Evolutionary conservation across 495 filamentous ascomycete species (phyloP).

Genomic region (Lasiosphaeria ovina): DNA sequence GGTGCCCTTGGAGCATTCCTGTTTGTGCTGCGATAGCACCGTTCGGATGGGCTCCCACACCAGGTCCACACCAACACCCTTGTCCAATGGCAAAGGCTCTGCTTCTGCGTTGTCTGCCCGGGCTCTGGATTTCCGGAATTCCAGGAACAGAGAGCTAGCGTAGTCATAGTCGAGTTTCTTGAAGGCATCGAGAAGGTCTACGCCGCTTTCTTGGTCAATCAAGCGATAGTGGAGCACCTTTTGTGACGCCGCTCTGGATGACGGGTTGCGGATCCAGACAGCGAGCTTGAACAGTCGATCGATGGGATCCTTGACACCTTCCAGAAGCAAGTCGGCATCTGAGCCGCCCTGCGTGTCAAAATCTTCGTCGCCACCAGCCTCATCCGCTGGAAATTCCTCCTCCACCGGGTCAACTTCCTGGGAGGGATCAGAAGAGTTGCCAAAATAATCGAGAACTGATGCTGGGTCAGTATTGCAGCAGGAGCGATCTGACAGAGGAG

Average conservation of each 20-base stretch:
- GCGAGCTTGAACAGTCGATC: constrained; percentile 25
- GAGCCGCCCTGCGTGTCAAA: not conserved
- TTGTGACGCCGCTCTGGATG: constrained; percentile 18
- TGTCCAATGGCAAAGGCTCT: no score
- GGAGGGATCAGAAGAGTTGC: no score
- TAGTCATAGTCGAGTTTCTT: constrained; percentile 15
- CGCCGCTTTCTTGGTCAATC: constrained; percentile 19
- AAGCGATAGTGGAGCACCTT: constrained; percentile 14
- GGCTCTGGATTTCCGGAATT: no score
- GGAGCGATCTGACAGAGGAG: no score
- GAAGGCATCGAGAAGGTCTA: constrained; percentile 18
- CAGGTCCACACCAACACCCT: not conserved
- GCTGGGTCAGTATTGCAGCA: no score
- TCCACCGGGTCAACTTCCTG: no score
- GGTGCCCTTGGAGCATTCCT: no score
- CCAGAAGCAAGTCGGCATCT: constrained; percentile 6
- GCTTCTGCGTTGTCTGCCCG: no score
- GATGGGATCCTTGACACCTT: constrained; percentile 17
- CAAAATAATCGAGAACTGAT: no score
- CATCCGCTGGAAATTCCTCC: no score
- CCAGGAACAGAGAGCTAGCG: constrained; percentile 15
- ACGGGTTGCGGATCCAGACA: constrained; percentile 27
- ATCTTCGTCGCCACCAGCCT: not conserved
- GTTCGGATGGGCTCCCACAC: constrained; percentile 9
- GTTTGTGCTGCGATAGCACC: not conserved